Conservation (phyloP, 2,329 filamentous ascomycete species). For the Pleoardoris graminearum region DNA sequence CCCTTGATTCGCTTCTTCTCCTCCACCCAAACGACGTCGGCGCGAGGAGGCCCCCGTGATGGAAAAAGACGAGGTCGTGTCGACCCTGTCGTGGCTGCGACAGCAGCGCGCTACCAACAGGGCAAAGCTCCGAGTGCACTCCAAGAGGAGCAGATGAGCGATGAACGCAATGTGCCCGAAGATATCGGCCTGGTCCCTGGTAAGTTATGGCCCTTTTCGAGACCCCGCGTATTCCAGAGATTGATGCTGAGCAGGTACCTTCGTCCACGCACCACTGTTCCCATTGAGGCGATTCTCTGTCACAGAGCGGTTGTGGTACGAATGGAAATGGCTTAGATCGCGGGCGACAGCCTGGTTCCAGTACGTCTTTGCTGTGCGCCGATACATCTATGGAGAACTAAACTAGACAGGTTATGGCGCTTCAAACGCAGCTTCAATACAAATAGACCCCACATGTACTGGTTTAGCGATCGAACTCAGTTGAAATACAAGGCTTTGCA, state of each 20-base stretch:
- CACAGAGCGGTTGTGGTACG: constrained; percentile 12
- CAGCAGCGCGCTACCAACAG: neutral
- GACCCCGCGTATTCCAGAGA: neutral
- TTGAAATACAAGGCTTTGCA: constrained; percentile 51
- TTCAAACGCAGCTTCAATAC: neutral
- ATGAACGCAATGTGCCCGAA: constrained; percentile 10
- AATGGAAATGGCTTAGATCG: constrained; percentile 17
- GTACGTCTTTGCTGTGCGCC: constrained; percentile 10
- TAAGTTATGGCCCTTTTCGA: neutral
- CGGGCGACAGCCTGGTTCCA: neutral
- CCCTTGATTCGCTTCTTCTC: constrained; percentile 28
- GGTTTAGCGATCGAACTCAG: neutral
- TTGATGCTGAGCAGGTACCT: constrained; percentile 13
- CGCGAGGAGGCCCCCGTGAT: neutral
- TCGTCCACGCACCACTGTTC: constrained; percentile 12
- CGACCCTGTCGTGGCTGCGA: neutral
- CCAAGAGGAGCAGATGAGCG: constrained; percentile 5
- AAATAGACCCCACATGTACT: neutral
- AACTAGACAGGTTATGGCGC: neutral
- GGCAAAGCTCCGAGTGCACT: constrained; percentile 1
- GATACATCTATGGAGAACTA: neutral
- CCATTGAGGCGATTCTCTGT: neutral
- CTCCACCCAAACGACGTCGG: constrained; percentile 26
- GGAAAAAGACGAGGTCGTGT: neutral
- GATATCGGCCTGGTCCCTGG: constrained; percentile 25